A percentile compares a stretch with the other conserved stretches of the same genome.
These are phyloP conservation scores for Cystoderma amianthinum DNA, from an alignment of 768 basidiomycete genomes.

Conservation along the genomic window DNA sequence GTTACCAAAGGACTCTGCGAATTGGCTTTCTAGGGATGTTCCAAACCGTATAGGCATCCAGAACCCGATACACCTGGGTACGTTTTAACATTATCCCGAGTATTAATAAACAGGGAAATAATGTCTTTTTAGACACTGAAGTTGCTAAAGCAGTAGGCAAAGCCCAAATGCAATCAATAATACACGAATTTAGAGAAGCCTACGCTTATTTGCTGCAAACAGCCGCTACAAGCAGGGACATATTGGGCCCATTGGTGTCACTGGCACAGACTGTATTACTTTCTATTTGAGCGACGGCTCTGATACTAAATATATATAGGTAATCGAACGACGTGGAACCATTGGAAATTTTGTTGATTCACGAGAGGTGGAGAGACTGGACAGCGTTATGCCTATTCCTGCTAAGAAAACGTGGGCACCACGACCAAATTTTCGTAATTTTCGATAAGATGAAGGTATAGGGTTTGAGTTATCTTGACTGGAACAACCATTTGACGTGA, in stretches of 20 bases:
- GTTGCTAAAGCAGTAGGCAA: slow-evolving; percentile 26
- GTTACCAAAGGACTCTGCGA: slow-evolving; percentile 24
- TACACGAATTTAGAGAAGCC: slow-evolving; percentile 25
- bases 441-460: too few species aligned
- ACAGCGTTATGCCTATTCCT: too few species aligned
- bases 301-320: too few species aligned
- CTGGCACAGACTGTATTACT: slow-evolving; percentile 9
- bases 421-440: too few species aligned
- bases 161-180: slow-evolving; percentile 17
- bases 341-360: too few species aligned
- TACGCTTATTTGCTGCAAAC: slow-evolving; percentile 14
- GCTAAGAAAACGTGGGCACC: too few species aligned
- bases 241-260: slow-evolving; percentile 17
- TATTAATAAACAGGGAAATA: neutral
- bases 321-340: too few species aligned
- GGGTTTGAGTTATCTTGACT: too few species aligned
- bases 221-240: slow-evolving; percentile 8
- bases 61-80: slow-evolving; percentile 35
- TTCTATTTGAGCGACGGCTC: too few species aligned
- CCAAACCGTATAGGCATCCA: slow-evolving; percentile 27
- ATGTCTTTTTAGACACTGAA: slow-evolving; percentile 25
- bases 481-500: too few species aligned
- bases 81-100: too few species aligned
- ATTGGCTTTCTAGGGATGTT: slow-evolving; percentile 18
- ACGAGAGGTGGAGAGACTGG: too few species aligned